phyloP scores from a whole-genome alignment of 306 rosid genomes.

The Ormosia emarginata region DNA sequence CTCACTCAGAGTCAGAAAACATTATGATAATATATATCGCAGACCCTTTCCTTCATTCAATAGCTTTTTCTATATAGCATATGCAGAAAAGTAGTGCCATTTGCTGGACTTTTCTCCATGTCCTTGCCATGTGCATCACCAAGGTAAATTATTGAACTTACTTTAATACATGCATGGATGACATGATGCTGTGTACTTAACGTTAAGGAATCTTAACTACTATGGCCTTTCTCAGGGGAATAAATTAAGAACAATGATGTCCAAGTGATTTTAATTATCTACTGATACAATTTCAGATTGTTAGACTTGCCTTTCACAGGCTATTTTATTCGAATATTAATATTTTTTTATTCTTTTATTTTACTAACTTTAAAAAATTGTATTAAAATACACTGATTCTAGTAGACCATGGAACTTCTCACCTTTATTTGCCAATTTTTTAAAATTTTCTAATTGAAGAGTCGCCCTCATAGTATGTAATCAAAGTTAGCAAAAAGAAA shows the following conservation, averaged over 20 bases:
- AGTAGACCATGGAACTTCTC: not conserved
- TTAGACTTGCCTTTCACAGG: not conserved
- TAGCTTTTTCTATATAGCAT: not conserved
- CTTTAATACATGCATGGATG: slow-evolving; percentile 8
- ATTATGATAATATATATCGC: slow-evolving; percentile 20
- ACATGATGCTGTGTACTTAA: slow-evolving; percentile 7
- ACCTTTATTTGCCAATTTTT: not conserved
- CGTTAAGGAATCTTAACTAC: slow-evolving; percentile 31
- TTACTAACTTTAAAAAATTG: not conserved
- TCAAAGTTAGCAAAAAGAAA: not conserved
- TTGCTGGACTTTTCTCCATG: slow-evolving; percentile 24
- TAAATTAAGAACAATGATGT: not conserved
- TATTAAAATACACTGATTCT: not conserved
- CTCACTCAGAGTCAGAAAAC: slow-evolving; percentile 3
- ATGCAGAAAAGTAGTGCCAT: slow-evolving; percentile 10
- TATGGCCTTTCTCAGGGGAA: not conserved
- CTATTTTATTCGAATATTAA: not conserved
- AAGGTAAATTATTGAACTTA: slow-evolving; percentile 25
- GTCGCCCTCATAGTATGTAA: not conserved
- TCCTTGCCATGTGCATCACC: slow-evolving; percentile 45
- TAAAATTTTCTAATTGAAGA: not conserved
- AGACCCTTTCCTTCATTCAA: not conserved
- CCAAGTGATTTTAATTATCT: not conserved
- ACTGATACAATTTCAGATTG: not conserved
- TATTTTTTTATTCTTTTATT: not conserved